Base-by-base conservation (phyloP, 106 monocot genomes). In the Dactylorhiza incarnata region DNA sequence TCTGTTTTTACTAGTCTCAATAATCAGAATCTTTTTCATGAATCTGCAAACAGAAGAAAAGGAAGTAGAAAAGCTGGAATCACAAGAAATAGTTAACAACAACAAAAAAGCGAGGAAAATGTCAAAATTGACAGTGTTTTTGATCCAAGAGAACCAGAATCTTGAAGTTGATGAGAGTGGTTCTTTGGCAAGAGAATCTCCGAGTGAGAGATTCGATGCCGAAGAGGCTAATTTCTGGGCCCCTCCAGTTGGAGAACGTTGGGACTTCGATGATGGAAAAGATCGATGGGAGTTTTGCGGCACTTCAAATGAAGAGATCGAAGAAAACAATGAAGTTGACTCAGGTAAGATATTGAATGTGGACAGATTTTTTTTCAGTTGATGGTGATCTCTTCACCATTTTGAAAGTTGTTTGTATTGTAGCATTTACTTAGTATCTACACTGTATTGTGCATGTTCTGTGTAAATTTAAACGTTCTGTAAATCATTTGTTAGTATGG, bases 191-290 rank as follows among this genome's bases (percentile, higher is more conserved):
- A 48, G 43, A 15, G 74, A 82, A 49, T 49, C 65, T 65, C 26
- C 11, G 24, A 65, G 76, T n/a, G 47, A 43, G 12, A 74, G 59
- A 15, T 61, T 61, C 65, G 91, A 82, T 15, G 43, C 78, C 43
- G 85, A 89, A 71, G 86, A 88, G 81, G 73, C 78, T 46, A 83
- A 91, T 76, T 94, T 94, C 74, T 99, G 97, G 97, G 79, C 79
- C n/a, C 97, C 97, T 53, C 91, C 97, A 69, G 71, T 82, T 73
- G 94, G 91, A 45, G 78, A 84, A 48, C 97, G 94, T 47, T 94
- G 93, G 97, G 97, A 91, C 69, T 86, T 83, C 67, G 97, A 94
- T 81, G 83, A 91, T 88, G 97, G 94, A 68, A 89, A 82, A 72
- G 86, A 89, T 81, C 84, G 91, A 37, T 91, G 97, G 97, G 83